Base-by-base conservation (phyloP, 1,284 basidiomycete species). In the Cryptococcus sp. region DNA sequence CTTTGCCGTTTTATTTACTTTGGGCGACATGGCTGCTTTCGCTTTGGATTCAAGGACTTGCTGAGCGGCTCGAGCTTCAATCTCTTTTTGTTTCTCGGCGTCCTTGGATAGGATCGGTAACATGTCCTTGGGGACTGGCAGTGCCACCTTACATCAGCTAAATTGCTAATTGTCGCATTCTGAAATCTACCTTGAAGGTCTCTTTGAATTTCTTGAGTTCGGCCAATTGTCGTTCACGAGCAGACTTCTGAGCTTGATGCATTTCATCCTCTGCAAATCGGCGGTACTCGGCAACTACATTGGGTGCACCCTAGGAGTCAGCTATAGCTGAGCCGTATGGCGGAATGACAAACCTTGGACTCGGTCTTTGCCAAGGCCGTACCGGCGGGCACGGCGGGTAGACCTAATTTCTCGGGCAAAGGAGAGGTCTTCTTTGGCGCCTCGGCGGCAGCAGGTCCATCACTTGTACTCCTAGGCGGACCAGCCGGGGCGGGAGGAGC, bases 201-300 rank as follows among this genome's bases (percentile, higher is more conserved):
- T 88, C 82, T 62, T 89, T 90, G 78, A 97, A 98, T 74, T 87
- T 87, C 69, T 91, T 83, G 46, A 98, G 78, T 47, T 98, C 93
- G 11, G 91, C 87, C 77, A 97, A 48, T 39, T 67, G 63, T 31
- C 60, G 57, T 24, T 73, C 69, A 43, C 72, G 59, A 72, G 97
- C 94, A 67, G 82, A 88, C 81, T 92, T 94, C 81, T 91, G 94
- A 77, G 91, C 87, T 45, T 87, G 86, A 50, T 93, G 77, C 50
- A 88, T 82, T 65, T 93, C 86, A 68, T 87, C 87, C 78, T 97
- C 92, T 61, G 82, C 90, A 64, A 94, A 96, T 63, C 89, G 85
- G 54, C 88, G 83, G 81, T 93, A 93, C 49, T 71, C 62, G 50
- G 67, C 61, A 19, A 72, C 61, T 3, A 73, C 72, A n/a, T 60